Percentiles rank a stretch among this genome's conserved stretches.
Conservation (phyloP, 495 filamentous ascomycete species). For the Penicillium cosmopolitanum region DNA sequence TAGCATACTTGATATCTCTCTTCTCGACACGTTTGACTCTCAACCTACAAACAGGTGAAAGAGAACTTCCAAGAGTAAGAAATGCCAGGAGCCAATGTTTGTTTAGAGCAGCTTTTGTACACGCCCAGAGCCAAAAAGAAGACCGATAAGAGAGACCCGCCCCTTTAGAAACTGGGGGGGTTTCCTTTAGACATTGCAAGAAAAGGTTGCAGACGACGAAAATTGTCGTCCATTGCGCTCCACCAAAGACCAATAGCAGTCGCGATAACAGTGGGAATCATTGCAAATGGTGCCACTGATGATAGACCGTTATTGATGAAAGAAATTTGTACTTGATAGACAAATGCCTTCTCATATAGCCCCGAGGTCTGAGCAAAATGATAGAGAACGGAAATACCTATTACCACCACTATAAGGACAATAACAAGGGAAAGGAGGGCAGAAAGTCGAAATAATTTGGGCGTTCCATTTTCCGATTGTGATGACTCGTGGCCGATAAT, state of each 20-base stretch:
- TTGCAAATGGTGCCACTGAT: constrained; percentile 36
- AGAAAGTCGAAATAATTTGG: constrained; percentile 27
- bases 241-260: constrained; percentile 40
- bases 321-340: constrained; percentile 33
- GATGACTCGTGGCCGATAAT: not conserved
- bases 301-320: constrained; percentile 26
- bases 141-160: constrained; percentile 35
- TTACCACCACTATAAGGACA: constrained; percentile 17
- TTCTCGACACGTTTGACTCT: not conserved
- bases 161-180: constrained; percentile 14
- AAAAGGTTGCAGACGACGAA: constrained; percentile 39
- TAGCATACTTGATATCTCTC: too few relatives aligned
- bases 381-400: constrained; percentile 32
- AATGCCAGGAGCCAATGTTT: constrained; percentile 38
- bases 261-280: constrained; percentile 37
- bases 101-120: constrained; percentile 29
- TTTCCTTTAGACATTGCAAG: constrained; percentile 31
- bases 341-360: constrained; percentile 39
- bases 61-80: constrained; percentile 30
- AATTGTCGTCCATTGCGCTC: constrained; percentile 38
- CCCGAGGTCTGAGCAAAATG: constrained; percentile 21
- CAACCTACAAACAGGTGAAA: constrained; percentile 40
- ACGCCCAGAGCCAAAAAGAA: constrained; percentile 35
- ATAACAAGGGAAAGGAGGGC: constrained; percentile 18
- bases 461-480: constrained; percentile 24